Conservation (phyloP, 345 rosid genomes). For the Melaleuca quinquenervia region DNA sequence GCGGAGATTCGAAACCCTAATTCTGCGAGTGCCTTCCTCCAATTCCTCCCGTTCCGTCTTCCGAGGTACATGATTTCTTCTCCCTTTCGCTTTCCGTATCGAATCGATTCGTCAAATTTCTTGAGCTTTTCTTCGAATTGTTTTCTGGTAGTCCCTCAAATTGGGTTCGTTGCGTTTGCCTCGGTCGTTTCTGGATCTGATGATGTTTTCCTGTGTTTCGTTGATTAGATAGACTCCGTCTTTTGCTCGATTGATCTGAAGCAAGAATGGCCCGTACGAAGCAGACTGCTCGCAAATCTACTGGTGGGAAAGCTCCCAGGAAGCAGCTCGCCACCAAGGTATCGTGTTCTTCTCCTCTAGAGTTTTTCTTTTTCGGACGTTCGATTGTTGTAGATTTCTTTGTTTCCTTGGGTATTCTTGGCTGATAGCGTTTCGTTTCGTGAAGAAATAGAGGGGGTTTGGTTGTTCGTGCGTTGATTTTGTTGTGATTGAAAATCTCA, state of each 20-base stretch:
- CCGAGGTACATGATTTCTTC: background rate
- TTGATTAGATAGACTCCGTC: background rate
- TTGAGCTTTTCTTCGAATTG: background rate
- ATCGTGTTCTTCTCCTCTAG: background rate
- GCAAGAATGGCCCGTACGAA: constrained; percentile 38
- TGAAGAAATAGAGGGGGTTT: background rate
- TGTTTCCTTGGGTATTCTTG: background rate
- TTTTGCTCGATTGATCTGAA: background rate
- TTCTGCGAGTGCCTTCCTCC: background rate
- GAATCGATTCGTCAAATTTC: background rate
- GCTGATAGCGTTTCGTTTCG: background rate
- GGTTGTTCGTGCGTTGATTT: background rate
- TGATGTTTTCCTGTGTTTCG: background rate
- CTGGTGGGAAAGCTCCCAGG: constrained; percentile 62
- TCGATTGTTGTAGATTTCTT: background rate
- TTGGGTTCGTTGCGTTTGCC: background rate
- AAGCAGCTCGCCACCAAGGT: constrained; percentile 69
- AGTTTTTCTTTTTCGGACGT: too few species aligned
- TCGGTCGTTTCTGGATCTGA: background rate
- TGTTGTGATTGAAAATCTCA: background rate
- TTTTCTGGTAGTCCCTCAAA: background rate
- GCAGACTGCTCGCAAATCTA: constrained; percentile 55
- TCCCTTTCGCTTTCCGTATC: background rate
- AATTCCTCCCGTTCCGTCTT: background rate
- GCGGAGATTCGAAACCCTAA: background rate